Evolutionary conservation across 1,139 yeast genomes (phyloP).

Genomic region (Yamadazyma diospyri): DNA sequence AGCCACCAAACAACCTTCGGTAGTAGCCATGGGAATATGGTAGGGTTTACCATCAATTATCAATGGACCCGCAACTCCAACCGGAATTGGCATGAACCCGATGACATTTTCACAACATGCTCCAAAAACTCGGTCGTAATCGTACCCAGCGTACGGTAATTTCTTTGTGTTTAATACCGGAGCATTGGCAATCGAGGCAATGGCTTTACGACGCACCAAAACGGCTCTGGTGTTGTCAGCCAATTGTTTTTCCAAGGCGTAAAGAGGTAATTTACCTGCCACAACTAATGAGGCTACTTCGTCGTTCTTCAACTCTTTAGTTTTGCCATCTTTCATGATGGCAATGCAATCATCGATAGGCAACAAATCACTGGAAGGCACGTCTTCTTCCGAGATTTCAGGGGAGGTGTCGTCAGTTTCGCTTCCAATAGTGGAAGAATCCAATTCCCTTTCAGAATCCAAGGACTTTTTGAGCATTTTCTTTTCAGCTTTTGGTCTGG

Average conservation of each 20-base stretch:
- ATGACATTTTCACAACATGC: conserved; percentile 99
- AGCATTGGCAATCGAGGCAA: conserved; percentile 78
- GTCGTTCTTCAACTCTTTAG: conserved; percentile 61
- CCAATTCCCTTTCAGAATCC: conserved; percentile 7
- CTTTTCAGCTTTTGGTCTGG: conserved; percentile 22
- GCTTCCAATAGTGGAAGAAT: conserved; percentile 9
- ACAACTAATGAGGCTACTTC: conserved; percentile 73
- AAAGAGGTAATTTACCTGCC: conserved; percentile 79
- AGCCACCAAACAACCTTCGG: conserved; percentile 98
- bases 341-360: conserved; percentile 63
- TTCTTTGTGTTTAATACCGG: conserved; percentile 70
- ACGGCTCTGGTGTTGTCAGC: conserved; percentile 91
- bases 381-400: conserved; percentile 12
- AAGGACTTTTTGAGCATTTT: conserved; percentile 6
- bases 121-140: conserved; percentile 93
- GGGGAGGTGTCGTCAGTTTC: conserved; percentile 10
- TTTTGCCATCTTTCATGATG: conserved; percentile 67
- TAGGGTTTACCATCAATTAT: conserved; percentile 81
- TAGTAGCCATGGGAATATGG: conserved; percentile 98
- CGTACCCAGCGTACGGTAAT: conserved; percentile 80
- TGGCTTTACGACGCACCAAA: conserved; percentile 84
- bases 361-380: conserved; percentile 7
- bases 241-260: conserved; percentile 90
- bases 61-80: conserved; percentile 97
- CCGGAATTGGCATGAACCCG: conserved; percentile 93